phyloP scores from a whole-genome alignment of 2,329 filamentous ascomycete species.

The Orbilia quercus region DNA sequence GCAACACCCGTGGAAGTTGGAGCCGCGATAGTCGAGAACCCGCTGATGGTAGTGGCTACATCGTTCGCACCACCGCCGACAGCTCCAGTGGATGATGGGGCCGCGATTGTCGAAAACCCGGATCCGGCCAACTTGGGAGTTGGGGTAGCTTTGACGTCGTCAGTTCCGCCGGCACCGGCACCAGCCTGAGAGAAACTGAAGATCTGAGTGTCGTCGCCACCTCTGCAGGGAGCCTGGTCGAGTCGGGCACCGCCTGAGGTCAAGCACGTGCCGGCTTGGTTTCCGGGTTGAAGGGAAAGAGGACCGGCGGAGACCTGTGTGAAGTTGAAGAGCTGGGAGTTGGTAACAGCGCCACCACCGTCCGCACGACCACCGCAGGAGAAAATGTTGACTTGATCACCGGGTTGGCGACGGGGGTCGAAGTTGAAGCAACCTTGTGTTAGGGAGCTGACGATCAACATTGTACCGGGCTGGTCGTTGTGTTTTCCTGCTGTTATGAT shows the following conservation, averaged over 20 bases:
- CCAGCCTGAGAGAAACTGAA: constrained; percentile 62
- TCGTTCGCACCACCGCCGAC: constrained; percentile 1
- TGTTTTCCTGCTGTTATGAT: constrained; percentile 68
- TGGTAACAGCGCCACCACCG: constrained; percentile 67
- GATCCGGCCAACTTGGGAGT: constrained; percentile 8
- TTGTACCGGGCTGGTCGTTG: constrained; percentile 65
- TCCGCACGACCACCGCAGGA: constrained; percentile 71
- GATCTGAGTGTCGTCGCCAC: constrained; percentile 64
- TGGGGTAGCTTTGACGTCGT: background rate
- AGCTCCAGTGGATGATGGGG: constrained; percentile 8
- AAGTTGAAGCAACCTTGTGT: constrained; percentile 72
- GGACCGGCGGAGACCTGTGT: constrained; percentile 64
- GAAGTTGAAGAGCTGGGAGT: constrained; percentile 69
- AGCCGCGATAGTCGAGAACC: background rate
- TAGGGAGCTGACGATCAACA: constrained; percentile 69
- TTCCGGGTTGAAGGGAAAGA: constrained; percentile 65
- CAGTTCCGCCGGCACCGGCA: constrained; percentile 1
- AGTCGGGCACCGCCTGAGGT: constrained; percentile 65
- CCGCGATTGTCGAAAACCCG: constrained; percentile 31
- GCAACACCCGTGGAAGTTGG: constrained; percentile 1
- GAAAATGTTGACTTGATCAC: constrained; percentile 70
- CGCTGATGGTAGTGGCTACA: constrained; percentile 7
- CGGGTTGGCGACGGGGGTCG: constrained; percentile 67
- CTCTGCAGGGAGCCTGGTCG: constrained; percentile 65
- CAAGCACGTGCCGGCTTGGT: constrained; percentile 66